Evolutionary conservation across 768 basidiomycete species (phyloP).

Genomic region (Heimioporus sp.): DNA sequence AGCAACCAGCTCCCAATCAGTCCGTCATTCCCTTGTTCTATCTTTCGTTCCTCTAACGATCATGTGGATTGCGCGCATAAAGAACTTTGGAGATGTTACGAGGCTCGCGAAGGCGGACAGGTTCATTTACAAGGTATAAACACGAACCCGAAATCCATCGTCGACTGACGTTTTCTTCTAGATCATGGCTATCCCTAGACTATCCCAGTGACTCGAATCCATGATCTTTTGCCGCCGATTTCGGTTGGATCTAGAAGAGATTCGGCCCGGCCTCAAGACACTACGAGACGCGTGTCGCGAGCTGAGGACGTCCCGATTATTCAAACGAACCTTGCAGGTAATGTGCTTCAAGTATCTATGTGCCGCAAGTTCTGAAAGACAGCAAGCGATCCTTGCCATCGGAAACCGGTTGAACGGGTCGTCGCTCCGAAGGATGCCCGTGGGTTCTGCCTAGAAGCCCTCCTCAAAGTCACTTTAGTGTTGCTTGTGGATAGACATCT

Average conservation of each 20-base stretch:
- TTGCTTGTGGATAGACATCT: neutral
- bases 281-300: slow-evolving; percentile 70
- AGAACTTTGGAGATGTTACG: slow-evolving; percentile 65
- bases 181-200: slow-evolving; percentile 78
- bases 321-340: slow-evolving; percentile 72
- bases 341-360: neutral
- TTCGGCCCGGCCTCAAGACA: slow-evolving; percentile 76
- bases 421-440: too few species aligned
- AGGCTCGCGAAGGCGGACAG: slow-evolving; percentile 83
- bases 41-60: neutral
- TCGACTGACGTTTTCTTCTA: slow-evolving; percentile 30
- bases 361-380: too few species aligned
- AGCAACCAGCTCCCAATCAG: slow-evolving; percentile 75
- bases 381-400: too few species aligned
- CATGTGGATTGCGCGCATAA: slow-evolving; percentile 61
- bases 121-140: slow-evolving; percentile 69
- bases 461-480: too few species aligned
- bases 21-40: slow-evolving; percentile 22
- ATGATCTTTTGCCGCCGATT: slow-evolving; percentile 81
- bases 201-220: too few species aligned
- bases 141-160: neutral
- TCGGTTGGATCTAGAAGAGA: slow-evolving; percentile 80
- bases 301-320: slow-evolving; percentile 57
- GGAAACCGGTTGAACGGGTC: too few species aligned
- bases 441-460: too few species aligned